A percentile compares a stretch with the other conserved stretches of the same genome.
Conservation (phyloP, 1,284 basidiomycete genomes). For the Inonotus obliquus region DNA sequence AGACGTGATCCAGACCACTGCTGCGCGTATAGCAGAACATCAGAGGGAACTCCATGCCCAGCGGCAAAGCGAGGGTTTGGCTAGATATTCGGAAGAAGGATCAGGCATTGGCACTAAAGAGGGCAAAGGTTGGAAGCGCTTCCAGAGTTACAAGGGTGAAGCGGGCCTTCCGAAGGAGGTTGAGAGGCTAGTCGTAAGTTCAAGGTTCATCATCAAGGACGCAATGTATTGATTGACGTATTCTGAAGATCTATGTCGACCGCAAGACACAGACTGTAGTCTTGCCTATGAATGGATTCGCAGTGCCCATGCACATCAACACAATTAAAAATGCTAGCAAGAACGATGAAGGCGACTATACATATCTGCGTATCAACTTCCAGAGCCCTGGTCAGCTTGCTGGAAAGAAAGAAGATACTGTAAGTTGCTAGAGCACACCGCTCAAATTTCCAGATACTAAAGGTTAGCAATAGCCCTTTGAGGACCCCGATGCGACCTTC, state of each 20-base stretch:
- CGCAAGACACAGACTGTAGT: constrained; percentile 87
- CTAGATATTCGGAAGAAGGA: constrained; percentile 78
- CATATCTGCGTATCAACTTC: constrained; percentile 96
- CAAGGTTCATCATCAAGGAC: not conserved
- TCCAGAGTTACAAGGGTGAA: constrained; percentile 96
- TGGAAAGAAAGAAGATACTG: constrained; percentile 98
- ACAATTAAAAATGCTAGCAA: constrained; percentile 98
- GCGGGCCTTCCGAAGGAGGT: constrained; percentile 80
- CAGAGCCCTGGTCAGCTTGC: constrained; percentile 97
- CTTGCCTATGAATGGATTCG: constrained; percentile 91
- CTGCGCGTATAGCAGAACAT: constrained; percentile 78
- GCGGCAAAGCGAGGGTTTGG: constrained; percentile 80
- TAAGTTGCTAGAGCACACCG: constrained; percentile 36
- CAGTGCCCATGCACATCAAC: constrained; percentile 98
- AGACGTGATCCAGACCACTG: constrained; percentile 67
- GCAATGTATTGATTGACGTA: constrained; percentile 12
- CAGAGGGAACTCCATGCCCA: constrained; percentile 81
- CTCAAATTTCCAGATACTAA: no score
- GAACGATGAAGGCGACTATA: constrained; percentile 94
- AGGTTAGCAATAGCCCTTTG: constrained; percentile 97
- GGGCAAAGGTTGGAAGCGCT: constrained; percentile 90
- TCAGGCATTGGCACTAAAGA: constrained; percentile 70
- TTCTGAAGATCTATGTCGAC: constrained; percentile 80
- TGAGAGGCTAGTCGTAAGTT: constrained; percentile 68
- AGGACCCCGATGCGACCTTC: constrained; percentile 96